Evolutionary conservation across 805 yeast species (phyloP).

Genomic region (Spathaspora arborariae): DNA sequence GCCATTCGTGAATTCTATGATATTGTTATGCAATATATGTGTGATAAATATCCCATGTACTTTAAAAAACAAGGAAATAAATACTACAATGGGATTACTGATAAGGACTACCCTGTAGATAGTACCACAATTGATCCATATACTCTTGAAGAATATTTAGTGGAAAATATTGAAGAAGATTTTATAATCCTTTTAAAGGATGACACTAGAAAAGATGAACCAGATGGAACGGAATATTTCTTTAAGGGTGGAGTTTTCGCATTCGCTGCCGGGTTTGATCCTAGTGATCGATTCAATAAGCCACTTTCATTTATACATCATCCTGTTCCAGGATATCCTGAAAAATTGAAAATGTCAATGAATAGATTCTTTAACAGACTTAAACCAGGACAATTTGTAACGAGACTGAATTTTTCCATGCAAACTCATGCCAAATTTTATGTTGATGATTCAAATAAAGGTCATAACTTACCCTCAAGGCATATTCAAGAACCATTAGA

Average conservation of each 20-base stretch:
- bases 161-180: slow-evolving; percentile 37
- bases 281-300: slow-evolving; percentile 31
- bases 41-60: slow-evolving; percentile 37
- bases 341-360: slow-evolving; percentile 37
- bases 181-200: slow-evolving; percentile 37
- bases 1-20: slow-evolving; percentile 37
- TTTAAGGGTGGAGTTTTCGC: slow-evolving; percentile 44
- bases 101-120: slow-evolving; percentile 17
- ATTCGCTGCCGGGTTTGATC: slow-evolving; percentile 44
- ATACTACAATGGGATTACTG: slow-evolving; percentile 26
- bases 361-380: slow-evolving; percentile 36
- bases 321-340: slow-evolving; percentile 41
- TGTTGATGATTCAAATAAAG: slow-evolving; percentile 39
- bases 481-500: slow-evolving; percentile 21
- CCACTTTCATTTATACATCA: slow-evolving; percentile 37
- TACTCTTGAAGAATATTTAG: slow-evolving; percentile 19
- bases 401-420: slow-evolving; percentile 38
- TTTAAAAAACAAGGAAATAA: slow-evolving; percentile 17
- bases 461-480: slow-evolving; percentile 30
- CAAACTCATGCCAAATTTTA: slow-evolving; percentile 34
- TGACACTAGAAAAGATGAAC: slow-evolving; percentile 21
- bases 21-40: slow-evolving; percentile 26
- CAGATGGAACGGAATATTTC: slow-evolving; percentile 33
- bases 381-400: slow-evolving; percentile 34
- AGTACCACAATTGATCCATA: slow-evolving; percentile 9